phyloP scores from a whole-genome alignment of 768 basidiomycete genomes.

The Leucocoprinus sp. region DNA sequence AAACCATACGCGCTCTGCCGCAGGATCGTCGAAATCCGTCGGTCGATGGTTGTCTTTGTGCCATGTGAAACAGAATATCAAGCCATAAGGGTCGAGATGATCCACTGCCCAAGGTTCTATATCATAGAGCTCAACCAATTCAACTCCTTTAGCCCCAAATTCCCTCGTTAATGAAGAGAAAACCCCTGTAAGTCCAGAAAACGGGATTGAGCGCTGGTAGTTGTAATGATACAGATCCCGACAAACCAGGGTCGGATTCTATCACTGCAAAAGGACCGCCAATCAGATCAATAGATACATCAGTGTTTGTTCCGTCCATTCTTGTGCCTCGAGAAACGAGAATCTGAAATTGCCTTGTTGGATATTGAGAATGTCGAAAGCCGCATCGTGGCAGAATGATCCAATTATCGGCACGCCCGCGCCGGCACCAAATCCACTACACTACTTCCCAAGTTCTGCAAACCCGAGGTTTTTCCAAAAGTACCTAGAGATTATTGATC shows the following conservation, averaged over 20 bases:
- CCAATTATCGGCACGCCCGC: background rate
- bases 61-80: constrained; percentile 60
- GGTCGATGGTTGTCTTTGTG: constrained; percentile 37
- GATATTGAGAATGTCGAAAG: background rate
- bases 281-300: constrained; percentile 34
- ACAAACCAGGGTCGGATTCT: constrained; percentile 44
- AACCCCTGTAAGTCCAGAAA: constrained; percentile 29
- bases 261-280: constrained; percentile 59
- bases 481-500: background rate
- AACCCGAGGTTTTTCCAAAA: background rate
- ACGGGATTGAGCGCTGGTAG: background rate
- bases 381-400: background rate
- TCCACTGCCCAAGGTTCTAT: constrained; percentile 60
- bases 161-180: constrained; percentile 50
- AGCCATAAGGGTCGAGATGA: constrained; percentile 47
- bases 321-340: background rate
- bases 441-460: background rate
- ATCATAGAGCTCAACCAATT: constrained; percentile 52
- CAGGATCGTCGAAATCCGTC: constrained; percentile 42
- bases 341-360: background rate
- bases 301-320: background rate
- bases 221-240: background rate
- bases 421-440: background rate
- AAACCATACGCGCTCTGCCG: constrained; percentile 54
- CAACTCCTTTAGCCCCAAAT: constrained; percentile 44